phyloP scores from a whole-genome alignment of 306 rosid species.

The Pterocarpus santalinus region DNA sequence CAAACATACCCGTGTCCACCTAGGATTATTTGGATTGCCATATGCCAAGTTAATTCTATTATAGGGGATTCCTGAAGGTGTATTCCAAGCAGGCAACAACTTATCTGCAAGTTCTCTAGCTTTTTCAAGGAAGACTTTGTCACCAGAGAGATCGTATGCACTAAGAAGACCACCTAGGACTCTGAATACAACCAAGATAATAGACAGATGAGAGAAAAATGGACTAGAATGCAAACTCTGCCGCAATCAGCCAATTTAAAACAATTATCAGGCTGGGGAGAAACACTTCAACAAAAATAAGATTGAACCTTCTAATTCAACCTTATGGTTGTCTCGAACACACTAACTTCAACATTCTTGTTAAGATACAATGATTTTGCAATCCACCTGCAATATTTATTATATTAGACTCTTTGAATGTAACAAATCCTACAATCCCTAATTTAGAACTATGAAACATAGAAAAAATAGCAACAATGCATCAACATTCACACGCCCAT shows the following conservation, averaged over 20 bases:
- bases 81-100: constrained; percentile 75
- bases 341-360: constrained; percentile 69
- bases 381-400: constrained; percentile 70
- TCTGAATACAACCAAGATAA: constrained; percentile 54
- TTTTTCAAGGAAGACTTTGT: constrained; percentile 67
- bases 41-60: constrained; percentile 67
- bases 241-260: constrained; percentile 34
- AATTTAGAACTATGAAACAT: constrained; percentile 14
- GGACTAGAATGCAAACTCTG: constrained; percentile 23
- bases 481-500: not conserved
- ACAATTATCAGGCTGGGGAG: constrained; percentile 40
- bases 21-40: constrained; percentile 61
- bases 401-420: constrained; percentile 35
- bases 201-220: constrained; percentile 29
- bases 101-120: constrained; percentile 72
- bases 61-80: constrained; percentile 76
- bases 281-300: constrained; percentile 48
- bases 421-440: constrained; percentile 16
- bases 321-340: constrained; percentile 87
- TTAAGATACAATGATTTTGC: constrained; percentile 59
- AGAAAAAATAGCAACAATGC: not conserved
- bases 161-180: constrained; percentile 76
- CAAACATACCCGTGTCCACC: constrained; percentile 67
- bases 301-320: constrained; percentile 75
- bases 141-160: constrained; percentile 72